Base-by-base conservation (phyloP, 805 yeast genomes). In the Candida sanyiensis region DNA sequence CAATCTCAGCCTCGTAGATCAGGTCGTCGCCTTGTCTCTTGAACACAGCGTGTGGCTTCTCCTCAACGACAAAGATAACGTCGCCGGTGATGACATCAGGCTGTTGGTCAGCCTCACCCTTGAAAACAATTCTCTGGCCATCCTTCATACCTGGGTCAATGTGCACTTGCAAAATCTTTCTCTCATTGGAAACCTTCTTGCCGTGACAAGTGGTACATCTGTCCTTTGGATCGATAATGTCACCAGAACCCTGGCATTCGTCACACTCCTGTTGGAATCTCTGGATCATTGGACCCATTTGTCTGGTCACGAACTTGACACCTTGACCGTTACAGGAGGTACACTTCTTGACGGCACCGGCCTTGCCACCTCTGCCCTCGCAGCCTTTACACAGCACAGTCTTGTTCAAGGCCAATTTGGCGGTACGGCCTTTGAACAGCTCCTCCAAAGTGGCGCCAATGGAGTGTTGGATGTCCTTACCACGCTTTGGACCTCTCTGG, bases 241-340 rank as follows among this genome's bases (percentile, higher is more conserved):
- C 90, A 62, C 99, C 99, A 44, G 82, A 72, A 60, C 97, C 98
- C 50, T 77, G 67, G 79, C 99, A 93, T 43, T 66, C 80, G 52
- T 84, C 90, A 83, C 99, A 93, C 39, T 78, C 80, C 33, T 94
- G 79, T 70, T 93, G 97, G 78, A 85, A 85, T 73, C 96, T 84
- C 72, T 93, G 99, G 57, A 93, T 84, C 89, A 93, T 87, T 50
- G 96, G 96, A 54, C 99, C 99, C 96, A 93, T 89, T 68, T 93
- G 97, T 71, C 95, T 84, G 38, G 96, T 86, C 50, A 88, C 83
- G 50, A 90, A 82, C 65, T 77, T 85, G 63, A 82, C 67, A 75
- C 99, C 99, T 54, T 75, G 73, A 65, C 99, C 99, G 58, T 77
- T 75, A 80, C 99, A 93, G 28, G 77, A 62, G 37, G 78, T 49